Conservation (phyloP, 2,329 filamentous ascomycete genomes). For the Parastagonospora nodorum region DNA sequence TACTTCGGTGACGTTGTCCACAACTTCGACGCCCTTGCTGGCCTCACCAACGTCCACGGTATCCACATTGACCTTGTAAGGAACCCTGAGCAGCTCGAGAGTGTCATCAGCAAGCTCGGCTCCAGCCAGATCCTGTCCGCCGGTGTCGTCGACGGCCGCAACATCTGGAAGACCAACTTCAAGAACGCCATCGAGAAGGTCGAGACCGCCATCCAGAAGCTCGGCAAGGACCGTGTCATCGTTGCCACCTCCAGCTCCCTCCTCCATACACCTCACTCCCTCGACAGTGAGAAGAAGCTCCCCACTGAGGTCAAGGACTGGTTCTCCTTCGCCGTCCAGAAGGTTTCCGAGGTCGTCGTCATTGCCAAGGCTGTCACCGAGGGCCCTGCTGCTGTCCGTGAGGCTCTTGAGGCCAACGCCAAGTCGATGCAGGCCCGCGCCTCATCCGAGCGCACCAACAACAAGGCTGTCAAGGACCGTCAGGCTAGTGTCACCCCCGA, state of each 20-base stretch:
- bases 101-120: slow-evolving; percentile 81
- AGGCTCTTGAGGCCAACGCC: slow-evolving; percentile 94
- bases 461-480: slow-evolving; percentile 95
- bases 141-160: slow-evolving; percentile 97
- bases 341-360: slow-evolving; percentile 85
- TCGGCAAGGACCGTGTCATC: slow-evolving; percentile 96
- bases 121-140: slow-evolving; percentile 88
- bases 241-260: slow-evolving; percentile 97
- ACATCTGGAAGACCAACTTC: slow-evolving; percentile 99
- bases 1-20: slow-evolving; percentile 99
- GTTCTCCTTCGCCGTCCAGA: slow-evolving; percentile 98
- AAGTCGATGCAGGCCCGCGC: slow-evolving; percentile 91
- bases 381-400: slow-evolving; percentile 82
- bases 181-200: slow-evolving; percentile 90
- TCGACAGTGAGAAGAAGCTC: slow-evolving; percentile 98
- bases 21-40: slow-evolving; percentile 90
- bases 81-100: slow-evolving; percentile 95
- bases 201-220: slow-evolving; percentile 89
- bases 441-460: slow-evolving; percentile 92
- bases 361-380: slow-evolving; percentile 98
- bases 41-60: slow-evolving; percentile 73
- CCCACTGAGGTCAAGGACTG: slow-evolving; percentile 91
- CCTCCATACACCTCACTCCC: slow-evolving; percentile 97
- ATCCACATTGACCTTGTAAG: slow-evolving; percentile 96
- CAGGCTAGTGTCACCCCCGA: slow-evolving; percentile 83